A percentile compares a stretch with the other conserved stretches of the same genome.
phyloP scores from a whole-genome alignment of 164 flowering plant species.

The Vitis rupestris region DNA sequence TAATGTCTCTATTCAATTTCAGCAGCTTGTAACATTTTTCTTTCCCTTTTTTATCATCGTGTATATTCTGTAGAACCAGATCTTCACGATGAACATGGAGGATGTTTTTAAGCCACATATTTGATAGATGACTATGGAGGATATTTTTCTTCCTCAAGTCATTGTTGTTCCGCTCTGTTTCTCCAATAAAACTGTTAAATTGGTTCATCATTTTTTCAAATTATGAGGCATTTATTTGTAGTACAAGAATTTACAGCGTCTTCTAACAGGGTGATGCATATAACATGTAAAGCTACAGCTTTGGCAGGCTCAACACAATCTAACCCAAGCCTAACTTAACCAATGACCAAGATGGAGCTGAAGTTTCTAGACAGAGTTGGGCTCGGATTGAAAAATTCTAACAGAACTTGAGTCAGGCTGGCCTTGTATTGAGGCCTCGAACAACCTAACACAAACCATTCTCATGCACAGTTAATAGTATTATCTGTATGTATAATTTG shows the following conservation, averaged over 20 bases:
- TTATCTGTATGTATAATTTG: too few relatives aligned
- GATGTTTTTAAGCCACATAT: not conserved
- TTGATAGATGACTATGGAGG: not conserved
- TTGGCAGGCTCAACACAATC: not conserved
- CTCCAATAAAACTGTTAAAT: not conserved
- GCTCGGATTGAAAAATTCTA: not conserved
- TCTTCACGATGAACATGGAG: not conserved
- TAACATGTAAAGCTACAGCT: not conserved
- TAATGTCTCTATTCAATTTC: not conserved
- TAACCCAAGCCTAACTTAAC: not conserved
- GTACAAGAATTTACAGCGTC: not conserved
- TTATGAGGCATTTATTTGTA: not conserved
- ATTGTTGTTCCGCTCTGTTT: not conserved
- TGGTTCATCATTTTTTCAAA: not conserved
- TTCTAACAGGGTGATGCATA: not conserved
- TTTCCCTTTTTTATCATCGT: not conserved
- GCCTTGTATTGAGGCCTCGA: not conserved
- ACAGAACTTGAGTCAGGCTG: not conserved
- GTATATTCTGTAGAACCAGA: slow-evolving; percentile 6
- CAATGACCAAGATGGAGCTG: not conserved
- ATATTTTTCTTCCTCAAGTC: not conserved
- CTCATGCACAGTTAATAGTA: not conserved
- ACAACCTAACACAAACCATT: too few relatives aligned
- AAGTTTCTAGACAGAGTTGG: not conserved
- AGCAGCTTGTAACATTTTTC: not conserved